Percentiles rank a stretch among this genome's conserved stretches.
These are phyloP conservation scores for Ichthyophthirius multifiliis DNA, from an alignment of 169 alveolate species.

Conservation along the genomic window DNA sequence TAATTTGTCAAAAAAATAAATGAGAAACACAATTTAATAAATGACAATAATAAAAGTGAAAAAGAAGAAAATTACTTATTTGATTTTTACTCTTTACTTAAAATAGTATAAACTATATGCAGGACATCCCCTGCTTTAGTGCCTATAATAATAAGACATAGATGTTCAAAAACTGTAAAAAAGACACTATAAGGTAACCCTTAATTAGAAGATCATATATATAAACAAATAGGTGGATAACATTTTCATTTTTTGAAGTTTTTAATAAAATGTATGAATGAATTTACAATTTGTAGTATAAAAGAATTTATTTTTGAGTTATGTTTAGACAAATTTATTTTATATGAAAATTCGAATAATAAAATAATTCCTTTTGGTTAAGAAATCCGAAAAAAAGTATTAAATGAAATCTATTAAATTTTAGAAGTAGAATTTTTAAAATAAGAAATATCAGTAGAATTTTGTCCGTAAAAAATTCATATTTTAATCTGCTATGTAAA, in stretches of 20 bases:
- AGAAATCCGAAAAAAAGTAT: background rate
- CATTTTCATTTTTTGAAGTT: background rate
- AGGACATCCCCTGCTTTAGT: background rate
- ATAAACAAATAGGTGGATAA: background rate
- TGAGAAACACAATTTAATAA: background rate
- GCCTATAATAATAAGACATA: background rate
- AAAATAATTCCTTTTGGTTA: background rate
- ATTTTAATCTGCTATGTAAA: background rate
- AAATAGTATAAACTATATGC: background rate
- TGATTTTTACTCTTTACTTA: background rate
- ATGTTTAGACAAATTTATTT: background rate
- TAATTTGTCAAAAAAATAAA: background rate
- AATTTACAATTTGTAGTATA: background rate
- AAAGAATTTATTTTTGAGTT: background rate
- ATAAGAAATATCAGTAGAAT: background rate
- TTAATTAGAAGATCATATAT: background rate
- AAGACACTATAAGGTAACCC: background rate
- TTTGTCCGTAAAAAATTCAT: background rate
- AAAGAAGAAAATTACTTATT: background rate
- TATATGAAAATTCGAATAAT: background rate
- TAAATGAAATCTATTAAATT: background rate
- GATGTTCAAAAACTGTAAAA: background rate
- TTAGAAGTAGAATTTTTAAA: background rate
- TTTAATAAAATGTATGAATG: background rate
- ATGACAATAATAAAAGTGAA: background rate